phyloP scores from a whole-genome alignment of 768 basidiomycete genomes.

The Steccherinum ochraceum region DNA sequence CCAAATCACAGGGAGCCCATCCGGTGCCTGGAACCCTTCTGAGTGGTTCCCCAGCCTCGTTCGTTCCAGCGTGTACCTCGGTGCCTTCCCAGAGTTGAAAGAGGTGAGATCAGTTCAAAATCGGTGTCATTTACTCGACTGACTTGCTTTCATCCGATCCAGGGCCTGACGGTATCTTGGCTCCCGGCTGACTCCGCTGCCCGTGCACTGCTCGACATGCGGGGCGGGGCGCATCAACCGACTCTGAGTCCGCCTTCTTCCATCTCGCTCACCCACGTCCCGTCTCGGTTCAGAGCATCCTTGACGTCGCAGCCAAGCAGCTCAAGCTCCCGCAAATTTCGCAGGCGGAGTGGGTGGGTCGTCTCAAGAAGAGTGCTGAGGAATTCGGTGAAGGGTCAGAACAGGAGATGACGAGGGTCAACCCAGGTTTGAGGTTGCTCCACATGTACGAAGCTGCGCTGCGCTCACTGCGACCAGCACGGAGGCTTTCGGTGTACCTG shows the following conservation, averaged over 20 bases:
- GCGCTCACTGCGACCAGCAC: background rate
- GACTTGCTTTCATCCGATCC: too few species aligned
- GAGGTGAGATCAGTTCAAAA: too few species aligned
- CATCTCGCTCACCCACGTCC: slow-evolving; percentile 22
- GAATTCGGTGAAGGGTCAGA: background rate
- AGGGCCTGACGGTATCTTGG: slow-evolving; percentile 21
- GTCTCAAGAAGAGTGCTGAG: slow-evolving; percentile 2
- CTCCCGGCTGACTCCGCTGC: slow-evolving; percentile 22
- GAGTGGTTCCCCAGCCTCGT: slow-evolving; percentile 34
- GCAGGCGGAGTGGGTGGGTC: slow-evolving; percentile 19
- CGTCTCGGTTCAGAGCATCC: slow-evolving; percentile 11
- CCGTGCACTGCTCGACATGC: slow-evolving; percentile 17
- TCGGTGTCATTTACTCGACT: too few species aligned
- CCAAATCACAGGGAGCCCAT: slow-evolving; percentile 28
- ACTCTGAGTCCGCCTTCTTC: slow-evolving; percentile 5
- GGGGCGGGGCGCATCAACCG: slow-evolving; percentile 6
- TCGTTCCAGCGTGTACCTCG: slow-evolving; percentile 7
- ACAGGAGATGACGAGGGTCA: slow-evolving; percentile 10
- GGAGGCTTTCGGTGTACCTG: slow-evolving; percentile 4
- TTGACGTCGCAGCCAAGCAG: slow-evolving; percentile 6
- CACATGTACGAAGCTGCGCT: slow-evolving; percentile 13
- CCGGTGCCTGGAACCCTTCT: slow-evolving; percentile 32
- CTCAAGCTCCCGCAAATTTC: slow-evolving; percentile 20
- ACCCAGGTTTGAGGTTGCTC: slow-evolving; percentile 23
- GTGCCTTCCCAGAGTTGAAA: slow-evolving; percentile 1